phyloP scores from a whole-genome alignment of 2,329 filamentous ascomycete genomes.

The Fusarium pseudograminearum region DNA sequence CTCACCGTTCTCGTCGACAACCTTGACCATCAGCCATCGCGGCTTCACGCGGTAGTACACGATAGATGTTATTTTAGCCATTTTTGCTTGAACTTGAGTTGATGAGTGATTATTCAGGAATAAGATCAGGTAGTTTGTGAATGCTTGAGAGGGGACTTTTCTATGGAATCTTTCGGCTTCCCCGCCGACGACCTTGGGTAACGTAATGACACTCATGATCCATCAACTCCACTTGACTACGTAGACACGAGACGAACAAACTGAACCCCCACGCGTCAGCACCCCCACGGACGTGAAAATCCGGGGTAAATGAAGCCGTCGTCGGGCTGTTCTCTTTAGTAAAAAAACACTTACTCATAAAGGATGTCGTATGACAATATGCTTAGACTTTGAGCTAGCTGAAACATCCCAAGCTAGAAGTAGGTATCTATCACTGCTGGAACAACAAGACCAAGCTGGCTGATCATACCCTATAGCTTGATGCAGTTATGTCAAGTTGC shows the following conservation, averaged over 20 bases:
- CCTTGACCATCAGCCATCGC: slow-evolving; percentile 82
- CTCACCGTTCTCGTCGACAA: slow-evolving; percentile 73
- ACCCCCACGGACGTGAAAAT: slow-evolving; percentile 8
- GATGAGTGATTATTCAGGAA: neutral
- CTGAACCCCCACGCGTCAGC: slow-evolving; percentile 15
- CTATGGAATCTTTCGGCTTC: slow-evolving; percentile 4
- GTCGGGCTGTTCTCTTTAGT: neutral
- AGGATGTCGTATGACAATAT: neutral
- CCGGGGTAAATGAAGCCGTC: neutral
- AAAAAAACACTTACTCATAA: neutral
- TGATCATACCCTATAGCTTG: neutral
- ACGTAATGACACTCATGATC: neutral
- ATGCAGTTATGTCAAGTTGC: neutral
- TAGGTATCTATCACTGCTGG: accelerated
- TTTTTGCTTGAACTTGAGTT: slow-evolving; percentile 3
- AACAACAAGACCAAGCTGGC: neutral
- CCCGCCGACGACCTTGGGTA: neutral
- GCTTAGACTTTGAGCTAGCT: neutral
- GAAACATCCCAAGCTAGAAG: neutral
- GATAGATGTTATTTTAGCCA: slow-evolving; percentile 58
- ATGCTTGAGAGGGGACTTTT: neutral
- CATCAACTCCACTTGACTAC: neutral
- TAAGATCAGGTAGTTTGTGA: neutral
- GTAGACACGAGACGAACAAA: neutral
- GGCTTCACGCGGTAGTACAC: slow-evolving; percentile 82